Evolutionary conservation across 148 eudicot species (phyloP), one percentile per base, ranked within the genome.

Genomic region (Tetragonia tetragonoides): DNA sequence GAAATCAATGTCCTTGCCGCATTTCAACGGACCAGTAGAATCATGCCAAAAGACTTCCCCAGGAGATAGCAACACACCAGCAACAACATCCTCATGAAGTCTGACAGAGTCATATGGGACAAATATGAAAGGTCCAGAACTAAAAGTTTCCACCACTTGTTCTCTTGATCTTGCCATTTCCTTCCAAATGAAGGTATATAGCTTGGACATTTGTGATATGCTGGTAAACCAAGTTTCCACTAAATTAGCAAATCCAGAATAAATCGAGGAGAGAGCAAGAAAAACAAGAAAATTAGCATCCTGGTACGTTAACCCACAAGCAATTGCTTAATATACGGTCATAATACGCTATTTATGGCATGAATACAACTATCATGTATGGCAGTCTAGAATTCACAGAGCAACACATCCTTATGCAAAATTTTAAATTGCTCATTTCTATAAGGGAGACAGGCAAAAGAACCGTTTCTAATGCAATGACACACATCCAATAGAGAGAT

Each of bases 41-140:
- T 95, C 99, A 79, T 84, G 85, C 99, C 99, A 95, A 81, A 88
- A 90, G 24, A 93, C 99, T 61, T 91, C 94, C 63, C 75, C 82
- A 56, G 91, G 91, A 80, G 93, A 87, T 16, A 89, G 73, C 18
- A 95, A 81, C 44, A 64, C 73, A 77, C 99, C 99, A 78, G 86
- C 42, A 60, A 88, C 91, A 87, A 82, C 81, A 83, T 90, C 93
- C 70, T 95, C 93, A 67, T 70, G 81, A 69, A 53, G 79, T 56
- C 59, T 78, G 70, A 68, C 81, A 71, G 78, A 75, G 34, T 83
- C 63, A 77, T 81, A 81, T 47, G 99, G 99, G 81, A 93, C 77
- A 81, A 91, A 95, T 78, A 95, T 87, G 82, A 86, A 93, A 77
- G 94, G 90, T 57, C 93, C 94, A 23, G 85, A 84, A 67, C 28